Percentiles rank a stretch among this genome's conserved stretches.
These are phyloP conservation scores for Debaryomyces coudertii DNA, from an alignment of 1,139 yeast genomes.

Conservation along the genomic window DNA sequence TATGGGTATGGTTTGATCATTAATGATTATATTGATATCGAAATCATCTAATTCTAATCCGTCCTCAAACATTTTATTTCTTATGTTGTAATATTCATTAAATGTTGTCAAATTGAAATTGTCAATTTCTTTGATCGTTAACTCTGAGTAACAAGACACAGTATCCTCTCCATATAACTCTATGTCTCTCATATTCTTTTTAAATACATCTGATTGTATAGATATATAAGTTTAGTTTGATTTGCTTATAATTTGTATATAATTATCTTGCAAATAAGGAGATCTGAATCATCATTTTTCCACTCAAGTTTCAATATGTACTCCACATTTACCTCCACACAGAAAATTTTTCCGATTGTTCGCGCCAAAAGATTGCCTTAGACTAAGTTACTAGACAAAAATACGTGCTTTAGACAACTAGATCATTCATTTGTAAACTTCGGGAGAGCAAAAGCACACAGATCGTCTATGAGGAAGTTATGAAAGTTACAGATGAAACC, in stretches of 20 bases:
- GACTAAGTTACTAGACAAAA: not conserved
- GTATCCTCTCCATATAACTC: not conserved
- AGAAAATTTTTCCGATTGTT: constrained; percentile 6
- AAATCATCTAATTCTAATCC: not conserved
- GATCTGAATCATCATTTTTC: not conserved
- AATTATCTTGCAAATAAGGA: not conserved
- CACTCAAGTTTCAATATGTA: constrained; percentile 1
- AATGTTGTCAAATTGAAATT: constrained; percentile 4
- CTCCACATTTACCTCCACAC: constrained; percentile 9
- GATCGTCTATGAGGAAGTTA: no score
- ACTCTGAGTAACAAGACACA: not conserved
- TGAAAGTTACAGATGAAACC: no score
- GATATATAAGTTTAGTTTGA: not conserved
- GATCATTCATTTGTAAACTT: no score
- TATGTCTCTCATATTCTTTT: not conserved
- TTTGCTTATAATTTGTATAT: not conserved
- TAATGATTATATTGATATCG: not conserved
- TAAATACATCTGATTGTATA: not conserved
- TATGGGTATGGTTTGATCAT: not conserved
- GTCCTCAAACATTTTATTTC: not conserved
- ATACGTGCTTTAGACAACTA: no score
- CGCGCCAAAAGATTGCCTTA: not conserved
- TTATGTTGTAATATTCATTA: not conserved
- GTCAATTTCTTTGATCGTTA: constrained; percentile 2
- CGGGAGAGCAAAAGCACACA: no score